Percentiles rank a stretch among this genome's conserved stretches.
These are phyloP conservation scores for Nakazawaea wyomingensis DNA, from an alignment of 805 yeast species.

Conservation along the genomic window DNA sequence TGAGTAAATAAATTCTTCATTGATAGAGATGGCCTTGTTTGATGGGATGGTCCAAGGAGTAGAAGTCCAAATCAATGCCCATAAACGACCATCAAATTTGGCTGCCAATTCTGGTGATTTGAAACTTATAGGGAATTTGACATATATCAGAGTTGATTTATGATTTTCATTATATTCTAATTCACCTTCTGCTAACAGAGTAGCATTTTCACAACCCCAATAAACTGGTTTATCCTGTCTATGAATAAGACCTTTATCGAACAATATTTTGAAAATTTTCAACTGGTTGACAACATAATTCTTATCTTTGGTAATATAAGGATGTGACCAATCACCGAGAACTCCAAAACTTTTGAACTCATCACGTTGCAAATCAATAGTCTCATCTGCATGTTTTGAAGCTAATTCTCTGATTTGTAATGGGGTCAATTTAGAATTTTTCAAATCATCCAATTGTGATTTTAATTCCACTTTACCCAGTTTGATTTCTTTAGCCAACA, in stretches of 20 bases:
- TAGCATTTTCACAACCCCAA: slow-evolving; percentile 93
- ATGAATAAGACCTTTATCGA: slow-evolving; percentile 61
- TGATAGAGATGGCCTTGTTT: slow-evolving; percentile 76
- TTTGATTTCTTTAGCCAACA: slow-evolving; percentile 22
- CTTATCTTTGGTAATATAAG: slow-evolving; percentile 69
- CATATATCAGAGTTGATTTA: slow-evolving; percentile 60
- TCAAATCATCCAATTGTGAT: slow-evolving; percentile 14
- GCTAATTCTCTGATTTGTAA: slow-evolving; percentile 65
- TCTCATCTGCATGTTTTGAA: slow-evolving; percentile 57
- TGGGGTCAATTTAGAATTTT: slow-evolving; percentile 27
- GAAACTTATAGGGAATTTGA: slow-evolving; percentile 53
- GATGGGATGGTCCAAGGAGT: slow-evolving; percentile 97
- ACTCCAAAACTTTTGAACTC: slow-evolving; percentile 71
- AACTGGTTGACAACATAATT: slow-evolving; percentile 74
- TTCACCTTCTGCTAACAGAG: slow-evolving; percentile 97
- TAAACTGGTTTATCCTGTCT: slow-evolving; percentile 93
- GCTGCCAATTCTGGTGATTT: slow-evolving; percentile 9
- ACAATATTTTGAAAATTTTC: slow-evolving; percentile 58
- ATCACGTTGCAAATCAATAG: slow-evolving; percentile 57
- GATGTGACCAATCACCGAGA: slow-evolving; percentile 74
- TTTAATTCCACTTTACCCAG: slow-evolving; percentile 10
- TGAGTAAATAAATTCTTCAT: slow-evolving; percentile 53
- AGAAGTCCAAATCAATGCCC: slow-evolving; percentile 85
- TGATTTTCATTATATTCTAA: slow-evolving; percentile 78
- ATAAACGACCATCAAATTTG: slow-evolving; percentile 15